phyloP scores from a whole-genome alignment of 108 stramenopile genomes.

The Schizochytrium sp. region DNA sequence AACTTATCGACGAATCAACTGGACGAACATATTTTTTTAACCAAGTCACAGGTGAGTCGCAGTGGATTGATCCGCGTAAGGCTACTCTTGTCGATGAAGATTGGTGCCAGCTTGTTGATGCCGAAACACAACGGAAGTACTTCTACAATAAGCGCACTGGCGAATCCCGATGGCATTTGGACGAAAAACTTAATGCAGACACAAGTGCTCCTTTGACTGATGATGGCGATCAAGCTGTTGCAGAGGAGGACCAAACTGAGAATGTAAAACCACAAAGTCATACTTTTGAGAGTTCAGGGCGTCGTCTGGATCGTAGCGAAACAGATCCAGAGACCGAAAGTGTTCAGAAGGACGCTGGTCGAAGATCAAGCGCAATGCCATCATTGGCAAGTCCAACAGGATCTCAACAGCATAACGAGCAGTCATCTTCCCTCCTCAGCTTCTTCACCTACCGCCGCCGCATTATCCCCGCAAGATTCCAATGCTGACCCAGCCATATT shows the following conservation, averaged over 20 bases:
- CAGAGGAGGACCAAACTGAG: too few species aligned
- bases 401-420: too few species aligned
- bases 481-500: too few species aligned
- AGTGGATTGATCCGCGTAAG: slow-evolving; percentile 55
- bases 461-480: too few species aligned
- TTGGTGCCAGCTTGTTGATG: slow-evolving; percentile 46
- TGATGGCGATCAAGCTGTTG: too few species aligned
- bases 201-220: too few species aligned
- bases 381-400: too few species aligned
- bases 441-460: too few species aligned
- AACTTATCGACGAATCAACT: slow-evolving; percentile 11
- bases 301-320: slow-evolving; percentile 12
- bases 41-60: slow-evolving; percentile 35
- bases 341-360: too few species aligned
- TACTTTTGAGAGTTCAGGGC: not conserved
- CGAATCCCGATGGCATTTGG: slow-evolving; percentile 10
- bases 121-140: slow-evolving; percentile 48
- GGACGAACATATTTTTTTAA: slow-evolving; percentile 39
- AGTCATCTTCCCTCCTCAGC: too few species aligned
- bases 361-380: too few species aligned
- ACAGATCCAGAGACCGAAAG: not conserved
- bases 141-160: slow-evolving; percentile 48
- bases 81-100: slow-evolving; percentile 29
- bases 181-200: not conserved
- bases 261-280: too few species aligned